Base-by-base conservation (phyloP, 345 rosid species). In the Dipteronia sinensis region DNA sequence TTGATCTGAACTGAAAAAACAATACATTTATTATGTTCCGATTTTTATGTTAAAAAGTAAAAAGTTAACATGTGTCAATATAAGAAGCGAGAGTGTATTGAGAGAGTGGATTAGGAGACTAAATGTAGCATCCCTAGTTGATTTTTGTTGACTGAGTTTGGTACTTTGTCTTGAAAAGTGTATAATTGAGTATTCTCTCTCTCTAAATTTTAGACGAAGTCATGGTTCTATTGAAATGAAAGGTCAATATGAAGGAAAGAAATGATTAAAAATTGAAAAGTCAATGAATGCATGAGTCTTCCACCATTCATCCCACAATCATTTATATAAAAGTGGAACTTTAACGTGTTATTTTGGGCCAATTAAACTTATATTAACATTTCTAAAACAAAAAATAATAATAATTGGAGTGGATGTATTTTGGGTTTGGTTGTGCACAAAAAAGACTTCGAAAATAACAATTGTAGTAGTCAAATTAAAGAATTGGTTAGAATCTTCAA, bases 231-330 rank as follows among this genome's bases (percentile, higher is more conserved):
- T 75, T 34, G 62, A 22, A 69, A 13, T 12, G 11, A 17, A 7
- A 1, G 65, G 71, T 75, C 64, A 65, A 51, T 17, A 9, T 2
- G 4, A 1, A 40, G 13, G 66, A 20, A 51, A 27, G 64, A 59
- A 63, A 25, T 16, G 27, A 65, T 75, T 75, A 71, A 75, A 75
- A 34, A 49, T 19, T 65, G 64, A 51, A 66, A 2, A 20, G 56
- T 15, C 51, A 51, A 16, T 2, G 65, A 3, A n/a, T 75, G 55
- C 59, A 42, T 7, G 51, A 16, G 51, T 29, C 71, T 65, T 17
- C 64, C 19, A 31, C 59, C 27, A 23, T 13, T 1, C 31, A 34
- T 34, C 34, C 40, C 13, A 44, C 49, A 71, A 63, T 74, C 69
- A 63, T 74, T 74, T 10, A 63, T 16, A 63, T 25, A 0, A 5